phyloP scores from a whole-genome alignment of 2,329 filamentous ascomycete species.

The Monosporascus ibericus region DNA sequence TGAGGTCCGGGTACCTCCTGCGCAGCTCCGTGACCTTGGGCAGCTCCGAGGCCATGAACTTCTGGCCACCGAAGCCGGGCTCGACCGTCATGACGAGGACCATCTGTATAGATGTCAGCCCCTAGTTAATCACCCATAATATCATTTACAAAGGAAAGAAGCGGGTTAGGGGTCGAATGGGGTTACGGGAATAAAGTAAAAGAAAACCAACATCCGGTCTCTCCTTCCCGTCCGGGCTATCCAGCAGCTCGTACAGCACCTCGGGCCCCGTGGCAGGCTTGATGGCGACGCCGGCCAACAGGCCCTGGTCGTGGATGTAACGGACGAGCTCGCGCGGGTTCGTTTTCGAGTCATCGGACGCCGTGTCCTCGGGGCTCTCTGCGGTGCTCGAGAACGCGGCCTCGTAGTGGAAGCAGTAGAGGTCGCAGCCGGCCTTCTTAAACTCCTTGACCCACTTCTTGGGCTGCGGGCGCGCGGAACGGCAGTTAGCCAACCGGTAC shows the following conservation, averaged over 20 bases:
- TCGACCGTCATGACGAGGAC: conserved; percentile 97
- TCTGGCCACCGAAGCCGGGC: conserved; percentile 95
- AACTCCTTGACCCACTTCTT: conserved; percentile 98
- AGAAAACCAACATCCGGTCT: conserved; percentile 70
- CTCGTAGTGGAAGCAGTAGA: conserved; percentile 99
- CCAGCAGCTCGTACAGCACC: conserved; percentile 86
- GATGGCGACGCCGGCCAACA: conserved; percentile 90
- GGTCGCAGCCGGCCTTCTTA: conserved; percentile 85
- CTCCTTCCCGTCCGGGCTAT: conserved; percentile 65
- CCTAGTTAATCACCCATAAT: neutral
- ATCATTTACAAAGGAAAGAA: neutral
- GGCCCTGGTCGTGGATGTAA: conserved; percentile 82
- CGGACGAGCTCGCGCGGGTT: conserved; percentile 78
- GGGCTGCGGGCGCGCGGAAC: conserved; percentile 48
- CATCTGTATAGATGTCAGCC: conserved; percentile 58
- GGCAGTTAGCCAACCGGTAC: neutral
- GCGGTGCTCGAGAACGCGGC: conserved; percentile 85
- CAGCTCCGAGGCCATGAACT: conserved; percentile 94
- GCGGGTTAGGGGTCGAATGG: neutral
- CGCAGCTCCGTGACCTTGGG: conserved; percentile 87
- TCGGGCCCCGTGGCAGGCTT: conserved; percentile 90
- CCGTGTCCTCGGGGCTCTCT: conserved; percentile 65
- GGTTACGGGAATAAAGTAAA: neutral
- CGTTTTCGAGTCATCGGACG: conserved; percentile 57
- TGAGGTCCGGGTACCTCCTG: conserved; percentile 78